phyloP scores from a whole-genome alignment of 805 yeast species.

The Hanseniaspora singularis region DNA sequence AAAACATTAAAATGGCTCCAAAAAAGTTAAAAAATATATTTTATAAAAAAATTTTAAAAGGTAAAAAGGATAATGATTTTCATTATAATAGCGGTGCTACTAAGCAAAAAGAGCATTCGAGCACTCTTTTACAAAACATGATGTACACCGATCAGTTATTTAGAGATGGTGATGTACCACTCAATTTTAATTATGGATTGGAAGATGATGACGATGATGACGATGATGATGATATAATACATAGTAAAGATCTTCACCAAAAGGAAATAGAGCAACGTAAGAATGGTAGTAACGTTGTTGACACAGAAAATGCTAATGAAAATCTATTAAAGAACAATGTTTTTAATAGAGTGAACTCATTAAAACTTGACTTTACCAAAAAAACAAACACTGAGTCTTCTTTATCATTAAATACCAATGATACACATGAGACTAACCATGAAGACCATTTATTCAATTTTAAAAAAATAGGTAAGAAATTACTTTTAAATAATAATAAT shows the following conservation, averaged over 20 bases:
- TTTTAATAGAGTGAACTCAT: background rate
- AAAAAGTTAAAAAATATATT: background rate
- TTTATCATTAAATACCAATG: background rate
- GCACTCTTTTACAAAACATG: conserved; percentile 7
- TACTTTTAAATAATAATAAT: background rate
- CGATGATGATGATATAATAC: background rate
- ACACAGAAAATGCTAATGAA: background rate
- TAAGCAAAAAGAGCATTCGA: too few relatives aligned
- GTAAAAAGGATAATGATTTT: background rate
- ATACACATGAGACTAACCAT: background rate
- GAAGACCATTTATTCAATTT: conserved; percentile 11
- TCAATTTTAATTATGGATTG: background rate
- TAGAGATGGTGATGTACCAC: conserved; percentile 12
- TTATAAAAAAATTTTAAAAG: background rate
- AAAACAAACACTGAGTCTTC: background rate
- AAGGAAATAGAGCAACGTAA: conserved; percentile 2
- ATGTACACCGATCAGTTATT: conserved; percentile 15
- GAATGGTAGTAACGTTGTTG: conserved; percentile 2
- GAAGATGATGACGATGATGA: conserved; percentile 9
- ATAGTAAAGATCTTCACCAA: background rate
- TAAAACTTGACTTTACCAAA: background rate
- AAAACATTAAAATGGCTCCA: too few relatives aligned
- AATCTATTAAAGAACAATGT: background rate
- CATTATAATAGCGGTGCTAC: too few relatives aligned
- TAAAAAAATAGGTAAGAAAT: conserved; percentile 5